Base-by-base conservation (phyloP, 2,329 filamentous ascomycete genomes). In the Cladophialophora bantiana region DNA sequence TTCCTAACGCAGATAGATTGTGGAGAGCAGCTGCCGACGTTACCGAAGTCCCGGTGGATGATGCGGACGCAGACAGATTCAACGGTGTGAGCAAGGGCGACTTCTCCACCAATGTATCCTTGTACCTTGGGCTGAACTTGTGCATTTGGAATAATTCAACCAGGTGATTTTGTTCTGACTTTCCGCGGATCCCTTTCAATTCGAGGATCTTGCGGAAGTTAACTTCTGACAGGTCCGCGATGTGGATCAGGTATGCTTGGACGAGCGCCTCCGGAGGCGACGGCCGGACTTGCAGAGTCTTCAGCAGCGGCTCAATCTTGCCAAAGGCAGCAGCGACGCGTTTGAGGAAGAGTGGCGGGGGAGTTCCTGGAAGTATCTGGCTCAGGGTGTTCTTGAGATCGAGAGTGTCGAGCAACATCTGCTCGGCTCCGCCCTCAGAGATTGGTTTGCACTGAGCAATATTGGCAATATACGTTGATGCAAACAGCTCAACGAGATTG, bases 141-240 rank as follows among this genome's bases (percentile, higher is more conserved):
- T 96, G 94, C 54, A 93, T 88, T 75, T 96, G 92, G 81, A 97
- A 98, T 3, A 98, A 85, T 77, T 99, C 95, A 38, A 97, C 81
- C 1, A 98, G 88, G 69, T 92, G 88, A 2, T 86, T 81, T 75
- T 97, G 92, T 68, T 99, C 95, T 68, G 87, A 83, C 75, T 93
- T 94, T 69, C 82, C 82, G 62, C 90, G 87, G 67, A 99, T 90
- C 55, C 95, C 95, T 79, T 99, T 99, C 70, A 99, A 85, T 59
- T 99, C 95, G 54, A 99, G 88, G 67, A 99, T 91, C 81, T 97
- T 98, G 76, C 89, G 89, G 86, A 99, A 99, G 80, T 99, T 99
- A 74, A 88, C 87, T 77, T 98, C 95, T 70, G 91, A 96, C 64
- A 91, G 89, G 82, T 99, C 95, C 72, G 88, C 93, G 71, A 99